Base-by-base conservation (phyloP, 352 stramenopile genomes). In the Pythium dissimile region DNA sequence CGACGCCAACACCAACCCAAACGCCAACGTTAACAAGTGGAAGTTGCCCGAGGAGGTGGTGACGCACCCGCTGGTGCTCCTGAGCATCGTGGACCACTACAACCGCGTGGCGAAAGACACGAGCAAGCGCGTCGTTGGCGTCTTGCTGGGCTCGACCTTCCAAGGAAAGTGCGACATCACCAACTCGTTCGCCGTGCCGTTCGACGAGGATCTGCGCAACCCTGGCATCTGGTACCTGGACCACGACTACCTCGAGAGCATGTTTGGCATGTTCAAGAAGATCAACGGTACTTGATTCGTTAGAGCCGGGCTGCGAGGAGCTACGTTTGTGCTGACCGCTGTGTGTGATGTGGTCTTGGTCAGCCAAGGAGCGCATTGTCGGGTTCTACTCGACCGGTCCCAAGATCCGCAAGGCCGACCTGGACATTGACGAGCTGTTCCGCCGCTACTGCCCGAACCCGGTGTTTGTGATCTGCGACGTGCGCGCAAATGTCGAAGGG, bases 81-180 rank as follows among this genome's bases (percentile, higher is more conserved):
- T 99, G 46, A 98, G 89, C 62, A 98, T 98, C 46, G 96, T 98
- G 44, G 97, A 99, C 81, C 97, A 99, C 75, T 99, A 99, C 83
- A 99, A 99, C 71, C 92, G 97, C 62, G 95, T 99, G 34, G 97
- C 96, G 7, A 96, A 95, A 49, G 97, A 99, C 69, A 99, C 97
- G 34, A 96, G 92, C 66, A 99, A 99, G 76, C 89, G 97, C 45
- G 97, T 98, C n/a, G 96, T 99, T 7, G 97, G 97, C 48, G 96
- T 99, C 24, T 75, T 99, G 49, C 86, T 99, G 38, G 97, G 97
- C 24, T 96, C 85, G 30, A 96, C 90, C 9, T 94, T 89, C 66
- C 96, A 98, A 62, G 96, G 96, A 67, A 94, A 92, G 54, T 95
- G 92, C 66, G 91, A 97, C 69, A 89, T 97, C 64, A 97, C 88